Base-by-base conservation (phyloP, 2,329 filamentous ascomycete genomes). In the Alternaria solani region DNA sequence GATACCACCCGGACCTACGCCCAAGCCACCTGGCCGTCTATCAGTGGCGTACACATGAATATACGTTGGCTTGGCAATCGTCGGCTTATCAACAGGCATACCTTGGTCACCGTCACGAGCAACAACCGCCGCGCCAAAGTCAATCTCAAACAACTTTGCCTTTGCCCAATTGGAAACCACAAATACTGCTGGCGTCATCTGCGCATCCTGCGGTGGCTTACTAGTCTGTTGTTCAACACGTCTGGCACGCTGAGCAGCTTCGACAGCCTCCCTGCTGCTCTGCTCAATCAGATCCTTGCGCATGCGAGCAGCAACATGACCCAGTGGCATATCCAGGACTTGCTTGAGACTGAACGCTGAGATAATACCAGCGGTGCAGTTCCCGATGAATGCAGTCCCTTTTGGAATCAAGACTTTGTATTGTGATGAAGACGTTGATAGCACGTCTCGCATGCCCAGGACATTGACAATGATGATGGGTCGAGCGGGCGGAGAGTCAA, bases 401-500 rank as follows among this genome's bases (percentile, higher is more conserved):
- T 39, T 48, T 1, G 68, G 64, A 1, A 71, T 55, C 12, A 72
- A 46, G 14, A 18, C 16, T 47, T 41, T 14, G 67, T 65, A 20
- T 34, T 12, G 9, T 62, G 62, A 16, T 7, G 49, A n/a, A 30
- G 34, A 23, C 49, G 44, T 69, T 30, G 51, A 56, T 3, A 60
- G 14, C 7, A 74, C 7, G 11, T 66, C 58, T 39, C 71, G 72
- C 61, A 72, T 57, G 26, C 65, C 68, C 49, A 73, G 61, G 23
- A 72, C 66, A 46, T 75, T 77, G 52, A 71, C 51, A 36, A 73
- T 25, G 7, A 59, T 52, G 46, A 76, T 43, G 12, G 64, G 66
- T 9, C 62, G 66, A 2, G 30, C 11, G 12, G 43, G n/a, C 18
- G 39, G 20, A 20, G 56, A 51, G 20, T 48, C 14, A 11, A 47